Percentiles rank a stretch among this genome's conserved stretches.
Evolutionary conservation across 208 protist species (phyloP).

Genomic region (Leishmania guyanensis): DNA sequence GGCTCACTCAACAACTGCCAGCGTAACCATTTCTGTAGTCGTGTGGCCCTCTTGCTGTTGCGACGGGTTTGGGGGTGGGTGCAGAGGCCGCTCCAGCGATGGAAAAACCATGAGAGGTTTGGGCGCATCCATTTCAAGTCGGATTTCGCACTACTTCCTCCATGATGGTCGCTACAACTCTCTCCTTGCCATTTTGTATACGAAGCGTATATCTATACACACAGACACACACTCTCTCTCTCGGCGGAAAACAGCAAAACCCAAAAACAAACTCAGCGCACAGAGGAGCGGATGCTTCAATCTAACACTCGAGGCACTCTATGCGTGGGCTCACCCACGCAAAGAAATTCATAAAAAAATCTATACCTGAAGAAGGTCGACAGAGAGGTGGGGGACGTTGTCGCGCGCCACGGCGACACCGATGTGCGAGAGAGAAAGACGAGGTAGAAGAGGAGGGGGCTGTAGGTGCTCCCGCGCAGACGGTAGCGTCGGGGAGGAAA

Average conservation of each 20-base stretch:
- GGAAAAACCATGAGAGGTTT: too few species aligned
- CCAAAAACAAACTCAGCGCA: neutral
- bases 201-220: neutral
- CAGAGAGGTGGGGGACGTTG: neutral
- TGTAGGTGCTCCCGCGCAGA: neutral
- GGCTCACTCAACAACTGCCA: neutral
- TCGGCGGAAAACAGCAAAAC: neutral
- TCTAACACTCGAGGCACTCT: neutral
- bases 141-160: neutral
- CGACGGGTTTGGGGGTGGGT: neutral
- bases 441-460: neutral
- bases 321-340: neutral
- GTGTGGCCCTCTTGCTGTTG: neutral
- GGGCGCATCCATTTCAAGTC: neutral
- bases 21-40: neutral
- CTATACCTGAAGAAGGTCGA: constrained; percentile 1
- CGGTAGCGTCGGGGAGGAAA: neutral
- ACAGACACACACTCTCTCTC: neutral
- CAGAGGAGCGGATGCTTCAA: neutral
- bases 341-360: neutral
- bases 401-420: neutral
- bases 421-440: neutral
- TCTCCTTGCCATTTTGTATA: neutral
- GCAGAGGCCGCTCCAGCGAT: neutral
- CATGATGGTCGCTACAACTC: neutral